These are phyloP conservation scores for Fonsecaea multimorphosa DNA, from an alignment of 2,329 filamentous ascomycete genomes.

Conservation along the genomic window DNA sequence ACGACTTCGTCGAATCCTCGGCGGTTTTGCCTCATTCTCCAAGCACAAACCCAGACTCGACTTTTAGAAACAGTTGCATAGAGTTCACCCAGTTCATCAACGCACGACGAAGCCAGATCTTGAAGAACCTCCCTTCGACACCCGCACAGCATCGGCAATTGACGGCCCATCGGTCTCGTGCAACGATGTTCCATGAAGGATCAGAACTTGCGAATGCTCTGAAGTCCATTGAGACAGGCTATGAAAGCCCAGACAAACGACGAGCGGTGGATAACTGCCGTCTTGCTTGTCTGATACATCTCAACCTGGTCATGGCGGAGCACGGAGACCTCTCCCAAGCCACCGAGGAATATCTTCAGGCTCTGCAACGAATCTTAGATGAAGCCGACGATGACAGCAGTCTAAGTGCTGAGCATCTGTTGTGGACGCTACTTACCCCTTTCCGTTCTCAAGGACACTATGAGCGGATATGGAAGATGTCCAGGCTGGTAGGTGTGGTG, in stretches of 20 bases:
- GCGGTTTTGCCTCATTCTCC: not conserved
- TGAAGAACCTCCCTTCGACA: conserved; percentile 25
- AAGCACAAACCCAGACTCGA: not conserved
- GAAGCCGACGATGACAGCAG: conserved; percentile 26
- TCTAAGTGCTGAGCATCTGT: conserved; percentile 26
- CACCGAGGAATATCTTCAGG: conserved; percentile 17
- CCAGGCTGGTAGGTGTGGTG: conserved; percentile 22
- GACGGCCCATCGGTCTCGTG: conserved; percentile 3
- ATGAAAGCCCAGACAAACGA: conserved; percentile 24
- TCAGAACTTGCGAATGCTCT: conserved; percentile 12
- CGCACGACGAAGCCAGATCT: conserved; percentile 9
- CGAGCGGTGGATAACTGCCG: conserved; percentile 27
- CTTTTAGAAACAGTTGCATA: conserved; percentile 18
- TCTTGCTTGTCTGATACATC: conserved; percentile 26
- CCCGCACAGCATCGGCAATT: conserved; percentile 18
- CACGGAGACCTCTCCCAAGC: conserved; percentile 23
- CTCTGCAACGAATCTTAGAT: conserved; percentile 23
- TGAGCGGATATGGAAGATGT: conserved; percentile 24
- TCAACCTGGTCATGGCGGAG: conserved; percentile 27
- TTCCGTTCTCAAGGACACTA: conserved; percentile 15
- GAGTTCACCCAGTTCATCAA: conserved; percentile 23
- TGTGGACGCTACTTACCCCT: conserved; percentile 25
- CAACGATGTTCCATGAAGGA: conserved; percentile 19
- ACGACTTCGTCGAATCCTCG: conserved; percentile 10
- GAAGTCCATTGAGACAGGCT: conserved; percentile 10